phyloP scores from a whole-genome alignment of 208 protist species.

The Acanthamoeba divionensis region DNA sequence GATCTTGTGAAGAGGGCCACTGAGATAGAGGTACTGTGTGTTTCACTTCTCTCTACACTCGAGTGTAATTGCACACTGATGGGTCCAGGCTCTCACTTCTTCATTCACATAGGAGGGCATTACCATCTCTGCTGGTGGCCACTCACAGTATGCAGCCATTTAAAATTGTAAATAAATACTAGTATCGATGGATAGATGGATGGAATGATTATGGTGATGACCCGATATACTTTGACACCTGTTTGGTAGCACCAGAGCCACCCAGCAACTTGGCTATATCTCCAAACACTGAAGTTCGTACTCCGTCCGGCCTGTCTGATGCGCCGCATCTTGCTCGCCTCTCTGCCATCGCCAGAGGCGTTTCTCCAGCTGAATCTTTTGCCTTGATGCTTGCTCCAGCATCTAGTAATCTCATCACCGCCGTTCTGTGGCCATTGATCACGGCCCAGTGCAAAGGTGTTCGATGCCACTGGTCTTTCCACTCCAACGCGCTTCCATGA shows the following conservation, averaged over 20 bases:
- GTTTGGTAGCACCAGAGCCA: conserved; percentile 22
- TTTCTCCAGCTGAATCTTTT: not conserved
- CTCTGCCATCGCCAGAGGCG: conserved; percentile 34
- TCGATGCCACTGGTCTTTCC: not conserved
- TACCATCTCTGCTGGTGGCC: no score
- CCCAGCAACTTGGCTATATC: conserved; percentile 51
- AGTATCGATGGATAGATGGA: no score
- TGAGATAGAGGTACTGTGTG: no score
- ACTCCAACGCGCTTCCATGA: not conserved
- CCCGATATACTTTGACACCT: not conserved
- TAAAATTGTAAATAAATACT: no score
- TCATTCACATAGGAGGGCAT: no score
- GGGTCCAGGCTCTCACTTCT: no score
- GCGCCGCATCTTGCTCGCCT: conserved; percentile 18
- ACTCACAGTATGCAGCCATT: no score
- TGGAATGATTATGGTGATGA: no score
- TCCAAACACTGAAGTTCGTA: conserved; percentile 35
- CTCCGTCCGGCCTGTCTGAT: not conserved
- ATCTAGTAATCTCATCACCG: conserved; percentile 16
- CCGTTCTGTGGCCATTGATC: conserved; percentile 32
- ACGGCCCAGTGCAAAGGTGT: conserved; percentile 49
- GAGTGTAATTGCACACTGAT: no score
- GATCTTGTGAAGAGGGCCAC: no score
- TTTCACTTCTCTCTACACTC: no score
- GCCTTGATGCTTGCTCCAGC: not conserved